Conservation (phyloP, 2,329 filamentous ascomycete genomes). For the Beauveria scarabaeidicola region DNA sequence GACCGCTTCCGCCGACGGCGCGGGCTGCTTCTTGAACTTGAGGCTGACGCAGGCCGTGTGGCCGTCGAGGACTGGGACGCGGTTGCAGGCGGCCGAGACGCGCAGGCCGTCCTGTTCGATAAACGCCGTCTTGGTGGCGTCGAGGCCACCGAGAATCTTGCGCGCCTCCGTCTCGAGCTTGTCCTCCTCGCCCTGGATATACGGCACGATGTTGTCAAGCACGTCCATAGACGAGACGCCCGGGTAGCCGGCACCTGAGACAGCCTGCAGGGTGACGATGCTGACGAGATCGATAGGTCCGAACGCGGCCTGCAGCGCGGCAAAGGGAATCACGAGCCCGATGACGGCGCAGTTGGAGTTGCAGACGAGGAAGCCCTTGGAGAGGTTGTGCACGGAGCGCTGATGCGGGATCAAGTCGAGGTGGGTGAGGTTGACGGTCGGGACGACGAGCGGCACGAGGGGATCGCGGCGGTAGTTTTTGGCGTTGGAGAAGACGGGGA, state of each 20-base stretch:
- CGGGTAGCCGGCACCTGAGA: conserved; percentile 86
- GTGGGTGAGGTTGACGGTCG: conserved; percentile 86
- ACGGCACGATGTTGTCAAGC: conserved; percentile 91
- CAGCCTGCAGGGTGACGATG: conserved; percentile 90
- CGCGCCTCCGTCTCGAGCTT: conserved; percentile 92
- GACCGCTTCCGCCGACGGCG: conserved; percentile 67
- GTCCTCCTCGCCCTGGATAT: conserved; percentile 88
- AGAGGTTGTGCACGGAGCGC: conserved; percentile 59
- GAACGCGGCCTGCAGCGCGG: conserved; percentile 78
- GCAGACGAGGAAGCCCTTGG: conserved; percentile 89
- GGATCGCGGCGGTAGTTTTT: conserved; percentile 94
- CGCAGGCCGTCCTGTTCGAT: conserved; percentile 64
- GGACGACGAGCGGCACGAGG: conserved; percentile 84
- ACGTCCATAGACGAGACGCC: conserved; percentile 92
- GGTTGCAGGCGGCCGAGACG: conserved; percentile 82
- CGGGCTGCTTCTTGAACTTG: conserved; percentile 65
- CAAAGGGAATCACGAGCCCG: conserved; percentile 89
- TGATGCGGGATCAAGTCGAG: conserved; percentile 86
- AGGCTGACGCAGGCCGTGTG: conserved; percentile 93
- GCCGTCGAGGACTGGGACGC: conserved; percentile 89
- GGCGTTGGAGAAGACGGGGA: conserved; percentile 93
- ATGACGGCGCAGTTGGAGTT: conserved; percentile 99
- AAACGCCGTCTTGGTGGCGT: conserved; percentile 63
- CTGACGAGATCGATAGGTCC: conserved; percentile 67
- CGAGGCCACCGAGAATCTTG: conserved; percentile 81